Base-by-base conservation (phyloP, 371 early-diverging fungal species). In the Quaeritorhiza haematococci region DNA sequence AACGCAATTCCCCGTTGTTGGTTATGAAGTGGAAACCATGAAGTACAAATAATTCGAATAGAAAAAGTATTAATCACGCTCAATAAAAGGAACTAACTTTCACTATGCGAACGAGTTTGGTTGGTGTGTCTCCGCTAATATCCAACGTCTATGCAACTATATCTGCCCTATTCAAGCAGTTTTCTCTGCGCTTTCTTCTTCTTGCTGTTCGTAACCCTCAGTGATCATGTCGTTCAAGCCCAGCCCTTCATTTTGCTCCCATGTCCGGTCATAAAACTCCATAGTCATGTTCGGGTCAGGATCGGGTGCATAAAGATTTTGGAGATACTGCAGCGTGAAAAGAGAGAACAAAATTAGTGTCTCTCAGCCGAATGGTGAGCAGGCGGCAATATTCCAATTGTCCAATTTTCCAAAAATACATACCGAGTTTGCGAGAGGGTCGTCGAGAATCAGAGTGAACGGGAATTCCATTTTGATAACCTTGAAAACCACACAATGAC, bases 301-400 rank as follows among this genome's bases (percentile, higher is more conserved):
- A 58, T 89, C 96, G 21, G 95, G 95, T 8, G 96, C 95, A 73
- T 93, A 93, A 43, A 86, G 73, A 80, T 93, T 94, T 68, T 77
- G 78, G 32, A 77, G 55, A 49, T 77, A 71, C 68, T 62, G 42
- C 19, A 41, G 23, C 8, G 7, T n/a, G 8, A 52, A 33, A 43
- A 46, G 27, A 17, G 23, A 17, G 7, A 15, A 29, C 21, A 60
- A 29, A 26, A 26, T 23, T 26, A 35, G n/a, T n/a, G n/a, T n/a
- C n/a, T n/a, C 21, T 38, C 17, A 38, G 17, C 17, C 41, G 41
- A 17, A 38, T 38, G 21, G 21, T 38, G 17, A n/a, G 41, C 17
- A 38, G n/a, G n/a, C n/a, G n/a, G n/a, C n/a, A n/a, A n/a, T n/a
- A n/a, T n/a, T n/a, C n/a, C n/a, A n/a, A n/a, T n/a, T n/a, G n/a